Base-by-base conservation (phyloP, 164 flowering plant species). In the Akebia trifoliata region DNA sequence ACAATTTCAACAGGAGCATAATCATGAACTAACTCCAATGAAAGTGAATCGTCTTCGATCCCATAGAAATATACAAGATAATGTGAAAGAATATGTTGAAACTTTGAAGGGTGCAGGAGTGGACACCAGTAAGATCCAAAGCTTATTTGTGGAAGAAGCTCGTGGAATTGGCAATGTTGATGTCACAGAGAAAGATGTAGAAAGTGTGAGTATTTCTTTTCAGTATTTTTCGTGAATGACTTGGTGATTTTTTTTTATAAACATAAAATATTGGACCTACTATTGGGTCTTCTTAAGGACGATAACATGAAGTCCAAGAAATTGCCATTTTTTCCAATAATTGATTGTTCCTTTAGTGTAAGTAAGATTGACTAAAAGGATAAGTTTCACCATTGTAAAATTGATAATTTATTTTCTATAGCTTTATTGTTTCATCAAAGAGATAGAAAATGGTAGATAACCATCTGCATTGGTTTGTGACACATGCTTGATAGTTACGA, bases 21-120 rank as follows among this genome's bases (percentile, higher is more conserved):
- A 61, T 53, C 64, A 61, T 61, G 57, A 51, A 31, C 14, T 61
- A 42, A 32, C 57, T 40, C 64, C 64, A 32, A 61, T 42, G 32
- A 52, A 51, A 40, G 57, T 45, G 20, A 57, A 61, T 52, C 57
- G 31, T 37, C 64, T 61, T 52, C 64, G 64, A 17, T 61, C 64
- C 7, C 64, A 61, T 43, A 61, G 42, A 20, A 61, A 61, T 43
- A 52, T 52, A 15, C 12, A 42, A 4, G 50, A 31, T 29, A 51
- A 60, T 39, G 47, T 60, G 29, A 60, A 60, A 39, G 63, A 60
- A 50, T 61, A 61, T 53, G 57, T 61, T 17, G 63, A 60, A 14
- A 60, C 63, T 42, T 25, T 61, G 15, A 61, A 61, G 18, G 64
- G 31, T 4, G 64, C 48, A 4, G 64, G 64, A 42, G 57, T 61